Percentiles rank a stretch among this genome's conserved stretches.
phyloP scores from a whole-genome alignment of 2,329 filamentous ascomycete genomes.

The Exophiala aquamarina region DNA sequence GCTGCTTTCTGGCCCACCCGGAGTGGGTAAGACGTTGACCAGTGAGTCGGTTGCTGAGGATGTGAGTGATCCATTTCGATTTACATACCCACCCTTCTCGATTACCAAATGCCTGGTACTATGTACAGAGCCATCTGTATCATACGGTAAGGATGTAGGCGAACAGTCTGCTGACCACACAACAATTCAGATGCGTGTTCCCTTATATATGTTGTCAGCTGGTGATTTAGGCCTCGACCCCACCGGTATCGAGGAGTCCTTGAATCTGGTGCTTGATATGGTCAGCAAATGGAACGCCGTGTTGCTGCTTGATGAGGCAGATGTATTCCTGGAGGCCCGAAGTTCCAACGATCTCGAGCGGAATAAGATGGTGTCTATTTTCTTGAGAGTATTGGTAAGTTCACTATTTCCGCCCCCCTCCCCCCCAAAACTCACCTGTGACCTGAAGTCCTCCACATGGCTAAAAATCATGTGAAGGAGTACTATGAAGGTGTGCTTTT shows the following conservation, averaged over 20 bases:
- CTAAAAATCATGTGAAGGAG: conserved; percentile 16
- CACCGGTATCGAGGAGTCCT: conserved; percentile 41
- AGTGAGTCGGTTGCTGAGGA: conserved; percentile 52
- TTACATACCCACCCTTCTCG: too few relatives aligned
- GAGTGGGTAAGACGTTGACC: conserved; percentile 56
- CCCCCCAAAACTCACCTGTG: neutral
- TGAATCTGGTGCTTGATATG: conserved; percentile 48
- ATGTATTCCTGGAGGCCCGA: conserved; percentile 44
- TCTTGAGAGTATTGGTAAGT: conserved; percentile 25
- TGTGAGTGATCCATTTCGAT: neutral
- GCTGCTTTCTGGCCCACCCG: conserved; percentile 51
- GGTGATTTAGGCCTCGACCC: conserved; percentile 51
- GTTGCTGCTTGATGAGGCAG: conserved; percentile 52
- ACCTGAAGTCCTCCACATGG: conserved; percentile 23
- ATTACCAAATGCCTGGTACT: too few relatives aligned
- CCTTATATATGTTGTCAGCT: conserved; percentile 51
- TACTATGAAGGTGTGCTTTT: conserved; percentile 34
- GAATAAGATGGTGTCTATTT: conserved; percentile 46
- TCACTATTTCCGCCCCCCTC: conserved; percentile 20
- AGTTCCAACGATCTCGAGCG: conserved; percentile 41
- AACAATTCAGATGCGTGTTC: conserved; percentile 41
- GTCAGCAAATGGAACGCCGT: conserved; percentile 53
- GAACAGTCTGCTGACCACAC: too few relatives aligned
- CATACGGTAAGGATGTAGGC: too few relatives aligned
- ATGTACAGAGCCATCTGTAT: too few relatives aligned